Evolutionary conservation across 2,329 filamentous ascomycete species (phyloP).

Genomic region (Diplodia seriata): DNA sequence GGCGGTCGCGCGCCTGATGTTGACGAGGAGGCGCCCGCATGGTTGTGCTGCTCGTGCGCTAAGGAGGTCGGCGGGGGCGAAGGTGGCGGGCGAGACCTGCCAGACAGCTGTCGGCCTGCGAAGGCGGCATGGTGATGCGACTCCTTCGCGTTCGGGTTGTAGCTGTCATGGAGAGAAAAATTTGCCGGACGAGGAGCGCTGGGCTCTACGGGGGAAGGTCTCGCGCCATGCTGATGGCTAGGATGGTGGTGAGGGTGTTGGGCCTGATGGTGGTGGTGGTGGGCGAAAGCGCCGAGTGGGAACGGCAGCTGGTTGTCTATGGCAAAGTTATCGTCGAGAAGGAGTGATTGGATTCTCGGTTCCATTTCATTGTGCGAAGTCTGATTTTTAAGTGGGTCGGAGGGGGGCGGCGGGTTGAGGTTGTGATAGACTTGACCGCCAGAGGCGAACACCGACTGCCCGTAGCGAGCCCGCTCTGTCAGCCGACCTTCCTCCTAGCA

Average conservation of each 20-base stretch:
- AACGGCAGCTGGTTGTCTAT: conserved; percentile 33
- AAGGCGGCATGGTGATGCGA: conserved; percentile 29
- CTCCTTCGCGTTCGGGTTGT: conserved; percentile 27
- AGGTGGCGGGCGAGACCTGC: conserved; percentile 2
- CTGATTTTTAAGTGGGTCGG: conserved; percentile 31
- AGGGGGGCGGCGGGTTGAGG: conserved; percentile 19
- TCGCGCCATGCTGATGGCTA: conserved; percentile 14
- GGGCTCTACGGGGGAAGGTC: conserved; percentile 33
- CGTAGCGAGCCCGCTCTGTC: not conserved
- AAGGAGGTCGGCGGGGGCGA: conserved; percentile 16
- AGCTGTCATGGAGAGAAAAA: conserved; percentile 27
- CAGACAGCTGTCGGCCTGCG: conserved; percentile 13
- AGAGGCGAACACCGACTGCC: conserved; percentile 19
- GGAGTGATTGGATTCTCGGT: conserved; percentile 32
- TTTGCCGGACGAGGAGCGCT: conserved; percentile 27
- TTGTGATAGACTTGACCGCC: conserved; percentile 31
- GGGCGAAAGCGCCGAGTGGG: conserved; percentile 26
- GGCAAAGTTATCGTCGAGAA: conserved; percentile 30
- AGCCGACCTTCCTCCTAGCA: conserved; percentile 3
- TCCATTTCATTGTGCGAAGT: conserved; percentile 33
- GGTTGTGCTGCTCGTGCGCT: conserved; percentile 9
- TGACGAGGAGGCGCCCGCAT: conserved; percentile 5
- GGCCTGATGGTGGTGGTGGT: conserved; percentile 16
- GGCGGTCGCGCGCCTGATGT: conserved; percentile 14
- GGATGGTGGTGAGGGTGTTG: conserved; percentile 14